These are phyloP conservation scores for Eudorina sp. DNA, from an alignment of 139 green algal genomes.

Conservation along the genomic window DNA sequence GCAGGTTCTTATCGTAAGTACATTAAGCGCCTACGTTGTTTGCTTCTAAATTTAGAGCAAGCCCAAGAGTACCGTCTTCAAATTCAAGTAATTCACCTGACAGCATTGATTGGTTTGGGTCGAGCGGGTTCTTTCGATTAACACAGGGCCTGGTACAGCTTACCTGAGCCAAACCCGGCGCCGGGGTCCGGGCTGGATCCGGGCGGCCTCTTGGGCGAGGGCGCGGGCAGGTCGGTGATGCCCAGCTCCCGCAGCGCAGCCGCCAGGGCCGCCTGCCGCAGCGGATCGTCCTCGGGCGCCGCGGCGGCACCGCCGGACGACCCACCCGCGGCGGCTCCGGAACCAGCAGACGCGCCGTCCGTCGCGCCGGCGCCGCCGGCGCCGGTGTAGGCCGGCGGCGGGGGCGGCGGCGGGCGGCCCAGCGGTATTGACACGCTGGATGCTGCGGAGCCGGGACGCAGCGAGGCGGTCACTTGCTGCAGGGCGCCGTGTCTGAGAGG, in stretches of 20 bases:
- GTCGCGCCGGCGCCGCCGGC: neutral
- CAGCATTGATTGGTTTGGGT: too few species aligned
- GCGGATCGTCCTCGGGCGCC: slow-evolving; percentile 1
- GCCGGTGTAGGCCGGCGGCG: neutral
- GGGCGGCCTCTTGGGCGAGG: neutral
- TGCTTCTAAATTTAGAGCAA: too few species aligned
- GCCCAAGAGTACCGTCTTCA: too few species aligned
- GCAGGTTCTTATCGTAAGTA: too few species aligned
- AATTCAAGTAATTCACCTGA: too few species aligned
- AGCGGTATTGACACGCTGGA: neutral
- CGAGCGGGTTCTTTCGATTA: too few species aligned
- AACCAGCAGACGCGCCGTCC: neutral
- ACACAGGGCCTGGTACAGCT: too few species aligned
- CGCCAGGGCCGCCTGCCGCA: slow-evolving; percentile 20
- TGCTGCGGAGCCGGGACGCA: slow-evolving; percentile 27
- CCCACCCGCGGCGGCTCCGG: neutral
- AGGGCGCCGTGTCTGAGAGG: slow-evolving; percentile 23
- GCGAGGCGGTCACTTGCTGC: neutral
- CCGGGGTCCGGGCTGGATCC: too few species aligned
- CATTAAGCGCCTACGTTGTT: too few species aligned
- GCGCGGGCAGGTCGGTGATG: slow-evolving; percentile 29
- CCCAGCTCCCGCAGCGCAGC: slow-evolving; percentile 37
- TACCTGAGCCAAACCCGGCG: too few species aligned
- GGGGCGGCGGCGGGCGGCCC: slow-evolving; percentile 3
- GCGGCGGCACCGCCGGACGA: neutral